Evolutionary conservation across 2,329 filamentous ascomycete species (phyloP).

Genomic region (Parasarocladium wereldwijsianum): DNA sequence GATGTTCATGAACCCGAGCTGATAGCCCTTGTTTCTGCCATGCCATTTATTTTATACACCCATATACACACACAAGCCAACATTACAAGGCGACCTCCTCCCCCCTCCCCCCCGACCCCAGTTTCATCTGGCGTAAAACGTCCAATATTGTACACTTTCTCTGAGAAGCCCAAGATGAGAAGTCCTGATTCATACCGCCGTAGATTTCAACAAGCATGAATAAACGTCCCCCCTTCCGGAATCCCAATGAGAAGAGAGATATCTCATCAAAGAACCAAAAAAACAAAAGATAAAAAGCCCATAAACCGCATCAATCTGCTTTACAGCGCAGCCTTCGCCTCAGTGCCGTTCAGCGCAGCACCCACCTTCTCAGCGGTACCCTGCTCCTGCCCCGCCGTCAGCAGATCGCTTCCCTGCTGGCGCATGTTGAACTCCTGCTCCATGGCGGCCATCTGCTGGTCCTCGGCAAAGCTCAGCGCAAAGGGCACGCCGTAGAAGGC

Average conservation of each 20-base stretch:
- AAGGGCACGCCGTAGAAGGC: slow-evolving; percentile 86
- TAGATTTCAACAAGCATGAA: background rate
- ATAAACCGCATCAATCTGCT: slow-evolving; percentile 1
- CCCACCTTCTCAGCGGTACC: slow-evolving; percentile 34
- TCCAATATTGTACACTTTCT: no score
- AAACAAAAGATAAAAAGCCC: background rate
- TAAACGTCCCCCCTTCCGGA: background rate
- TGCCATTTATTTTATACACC: no score
- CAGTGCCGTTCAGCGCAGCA: slow-evolving; percentile 28
- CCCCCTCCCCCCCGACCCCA: background rate
- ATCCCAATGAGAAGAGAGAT: background rate
- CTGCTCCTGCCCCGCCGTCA: slow-evolving; percentile 30
- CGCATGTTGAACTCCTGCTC: slow-evolving; percentile 96
- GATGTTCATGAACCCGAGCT: no score
- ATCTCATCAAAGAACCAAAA: background rate
- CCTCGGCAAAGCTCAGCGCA: slow-evolving; percentile 83
- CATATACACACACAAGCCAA: no score
- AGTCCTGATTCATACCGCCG: background rate
- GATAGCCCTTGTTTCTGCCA: no score
- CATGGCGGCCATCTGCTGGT: slow-evolving; percentile 95
- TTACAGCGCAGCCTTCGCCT: slow-evolving; percentile 36
- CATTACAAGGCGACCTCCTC: no score
- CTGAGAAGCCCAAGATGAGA: background rate
- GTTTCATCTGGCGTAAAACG: background rate
- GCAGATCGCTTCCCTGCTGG: slow-evolving; percentile 66